These are phyloP conservation scores for Solanum piurae DNA, from an alignment of 257 asterid species.

Conservation along the genomic window DNA sequence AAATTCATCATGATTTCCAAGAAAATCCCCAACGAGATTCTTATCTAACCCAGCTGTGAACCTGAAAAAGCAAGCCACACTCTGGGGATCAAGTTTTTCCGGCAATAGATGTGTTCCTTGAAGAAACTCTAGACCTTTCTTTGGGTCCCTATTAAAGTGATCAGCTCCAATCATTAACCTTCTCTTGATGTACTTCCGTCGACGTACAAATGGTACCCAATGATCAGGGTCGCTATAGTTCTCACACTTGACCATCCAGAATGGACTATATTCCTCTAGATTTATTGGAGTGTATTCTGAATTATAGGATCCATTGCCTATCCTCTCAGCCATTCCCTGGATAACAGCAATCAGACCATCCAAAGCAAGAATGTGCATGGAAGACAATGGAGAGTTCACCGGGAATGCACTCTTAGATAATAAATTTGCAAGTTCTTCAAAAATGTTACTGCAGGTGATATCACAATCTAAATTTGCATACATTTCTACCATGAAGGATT, in stretches of 20 bases:
- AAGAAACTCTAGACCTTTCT: constrained; percentile 92
- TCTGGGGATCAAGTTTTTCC: constrained; percentile 94
- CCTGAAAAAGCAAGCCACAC: constrained; percentile 97
- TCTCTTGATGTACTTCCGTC: constrained; percentile 78
- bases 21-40: constrained; percentile 96
- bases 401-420: constrained; percentile 95
- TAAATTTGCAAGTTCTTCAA: constrained; percentile 91
- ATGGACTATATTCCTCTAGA: constrained; percentile 78
- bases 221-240: constrained; percentile 71
- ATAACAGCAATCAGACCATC: constrained; percentile 96
- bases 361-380: constrained; percentile 96
- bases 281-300: constrained; percentile 46
- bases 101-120: constrained; percentile 93
- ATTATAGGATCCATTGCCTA: constrained; percentile 64
- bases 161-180: constrained; percentile 96
- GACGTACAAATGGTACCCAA: constrained; percentile 88
- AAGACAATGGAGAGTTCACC: constrained; percentile 84
- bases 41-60: constrained; percentile 93
- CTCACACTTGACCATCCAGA: constrained; percentile 94
- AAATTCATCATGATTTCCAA: constrained; percentile 95
- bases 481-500: constrained; percentile 86
- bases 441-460: constrained; percentile 86
- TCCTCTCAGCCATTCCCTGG: constrained; percentile 99
- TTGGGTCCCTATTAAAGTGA: constrained; percentile 95
- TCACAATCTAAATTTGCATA: constrained; percentile 91